These are phyloP conservation scores for Pythium plurisporium DNA, from an alignment of 352 stramenopile species.

Conservation along the genomic window DNA sequence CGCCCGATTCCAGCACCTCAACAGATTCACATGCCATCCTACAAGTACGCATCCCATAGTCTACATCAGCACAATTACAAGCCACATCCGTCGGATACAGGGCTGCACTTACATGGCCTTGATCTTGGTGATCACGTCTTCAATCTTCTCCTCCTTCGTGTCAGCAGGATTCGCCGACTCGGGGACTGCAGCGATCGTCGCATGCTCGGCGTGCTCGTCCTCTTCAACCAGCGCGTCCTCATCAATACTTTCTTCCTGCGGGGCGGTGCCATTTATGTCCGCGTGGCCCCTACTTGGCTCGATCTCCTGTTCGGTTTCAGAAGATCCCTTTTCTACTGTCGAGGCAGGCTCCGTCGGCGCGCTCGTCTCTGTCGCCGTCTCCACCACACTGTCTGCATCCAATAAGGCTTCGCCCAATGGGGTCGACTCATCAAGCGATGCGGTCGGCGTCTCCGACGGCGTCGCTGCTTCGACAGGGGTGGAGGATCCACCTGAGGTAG, in stretches of 20 bases:
- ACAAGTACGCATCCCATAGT: too few relatives aligned
- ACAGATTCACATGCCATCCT: conserved; percentile 57
- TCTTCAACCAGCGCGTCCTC: not conserved
- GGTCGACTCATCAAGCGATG: conserved; percentile 2
- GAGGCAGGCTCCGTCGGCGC: not conserved
- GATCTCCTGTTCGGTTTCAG: not conserved
- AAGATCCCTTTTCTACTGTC: not conserved
- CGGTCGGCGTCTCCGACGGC: conserved; percentile 10
- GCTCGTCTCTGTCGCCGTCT: not conserved
- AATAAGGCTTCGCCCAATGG: not conserved
- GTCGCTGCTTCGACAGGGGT: not conserved
- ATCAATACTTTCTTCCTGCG: not conserved
- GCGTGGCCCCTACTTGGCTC: not conserved
- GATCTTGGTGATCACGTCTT: conserved; percentile 55
- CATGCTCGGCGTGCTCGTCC: conserved; percentile 28
- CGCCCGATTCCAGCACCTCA: conserved; percentile 58
- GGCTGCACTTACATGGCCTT: conserved; percentile 40
- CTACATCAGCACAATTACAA: not conserved
- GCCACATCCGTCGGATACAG: not conserved
- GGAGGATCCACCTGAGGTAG: too few relatives aligned
- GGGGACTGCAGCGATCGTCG: conserved; percentile 43
- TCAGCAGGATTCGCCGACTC: conserved; percentile 23
- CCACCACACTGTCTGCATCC: not conserved
- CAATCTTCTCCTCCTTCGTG: conserved; percentile 57
- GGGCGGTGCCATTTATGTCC: not conserved